Percentiles rank a stretch among this genome's conserved stretches.
Conservation (phyloP, 257 asterid species). For the Nemophila menziesii region DNA sequence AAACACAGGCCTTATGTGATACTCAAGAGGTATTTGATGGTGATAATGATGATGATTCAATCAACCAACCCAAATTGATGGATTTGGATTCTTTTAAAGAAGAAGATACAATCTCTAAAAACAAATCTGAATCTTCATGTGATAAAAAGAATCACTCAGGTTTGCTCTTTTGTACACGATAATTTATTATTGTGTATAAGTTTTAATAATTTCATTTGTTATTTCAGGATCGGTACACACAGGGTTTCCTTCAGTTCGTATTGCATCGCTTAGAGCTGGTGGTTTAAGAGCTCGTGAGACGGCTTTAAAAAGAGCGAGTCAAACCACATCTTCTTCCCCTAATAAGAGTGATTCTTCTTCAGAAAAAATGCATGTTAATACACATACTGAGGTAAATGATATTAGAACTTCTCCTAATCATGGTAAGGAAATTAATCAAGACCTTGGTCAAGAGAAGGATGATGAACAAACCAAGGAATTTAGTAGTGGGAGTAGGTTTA, state of each 20-base stretch:
- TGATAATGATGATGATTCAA: constrained; percentile 9
- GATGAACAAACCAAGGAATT: constrained; percentile 21
- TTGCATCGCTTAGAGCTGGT: constrained; percentile 61
- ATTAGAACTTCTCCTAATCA: constrained; percentile 15
- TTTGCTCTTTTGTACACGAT: constrained; percentile 1
- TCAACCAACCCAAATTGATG: constrained; percentile 14
- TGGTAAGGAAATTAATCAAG: constrained; percentile 17
- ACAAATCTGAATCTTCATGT: constrained; percentile 11
- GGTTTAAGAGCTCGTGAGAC: constrained; percentile 60
- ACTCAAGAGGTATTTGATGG: constrained; percentile 38
- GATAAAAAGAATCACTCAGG: constrained; percentile 26
- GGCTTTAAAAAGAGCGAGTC: constrained; percentile 22
- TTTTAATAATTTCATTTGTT: constrained; percentile 8
- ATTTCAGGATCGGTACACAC: constrained; percentile 38
- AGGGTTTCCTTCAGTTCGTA: constrained; percentile 60
- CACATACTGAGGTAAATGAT: constrained; percentile 17
- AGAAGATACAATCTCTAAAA: constrained; percentile 16
- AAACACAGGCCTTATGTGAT: constrained; percentile 30
- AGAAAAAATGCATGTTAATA: constrained; percentile 20
- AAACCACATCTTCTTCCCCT: constrained; percentile 16
- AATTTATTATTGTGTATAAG: neutral
- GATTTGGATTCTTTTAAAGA: constrained; percentile 15
- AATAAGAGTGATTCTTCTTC: constrained; percentile 25
- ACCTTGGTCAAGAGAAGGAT: constrained; percentile 16
- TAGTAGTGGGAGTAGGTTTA: constrained; percentile 19